Evolutionary conservation across 257 asterid genomes (phyloP).

Genomic region (Phtheirospermum japonicum): DNA sequence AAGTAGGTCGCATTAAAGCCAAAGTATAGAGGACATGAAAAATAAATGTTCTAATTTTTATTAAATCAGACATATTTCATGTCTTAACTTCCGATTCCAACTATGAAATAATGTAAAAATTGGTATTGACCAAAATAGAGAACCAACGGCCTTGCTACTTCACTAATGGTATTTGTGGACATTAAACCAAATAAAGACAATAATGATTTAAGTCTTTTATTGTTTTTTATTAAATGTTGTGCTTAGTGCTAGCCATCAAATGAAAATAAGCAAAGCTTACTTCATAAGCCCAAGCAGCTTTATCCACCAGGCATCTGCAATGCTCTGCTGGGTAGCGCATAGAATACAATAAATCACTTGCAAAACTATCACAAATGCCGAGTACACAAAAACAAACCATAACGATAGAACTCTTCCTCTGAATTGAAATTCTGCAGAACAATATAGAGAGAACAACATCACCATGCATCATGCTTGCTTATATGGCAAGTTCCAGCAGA

Average conservation of each 20-base stretch:
- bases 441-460: neutral
- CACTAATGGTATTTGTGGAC: too few species aligned
- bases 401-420: constrained; percentile 53
- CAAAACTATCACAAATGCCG: constrained; percentile 50
- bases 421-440: constrained; percentile 58
- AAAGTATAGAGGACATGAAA: constrained; percentile 1
- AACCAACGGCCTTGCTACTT: too few species aligned
- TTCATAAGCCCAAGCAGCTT: constrained; percentile 76
- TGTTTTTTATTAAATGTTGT: neutral
- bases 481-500: constrained; percentile 12
- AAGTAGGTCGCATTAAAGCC: constrained; percentile 10
- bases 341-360: constrained; percentile 57
- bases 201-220: neutral
- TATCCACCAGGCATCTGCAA: constrained; percentile 71
- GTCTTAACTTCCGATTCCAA: neutral
- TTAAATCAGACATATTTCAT: neutral
- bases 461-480: neutral
- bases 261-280: constrained; percentile 41
- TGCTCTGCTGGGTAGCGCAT: constrained; percentile 47
- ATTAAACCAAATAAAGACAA: too few species aligned
- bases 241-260: constrained; percentile 3
- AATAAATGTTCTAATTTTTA: neutral
- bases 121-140: too few species aligned
- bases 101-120: too few species aligned
- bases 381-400: constrained; percentile 64